A percentile compares a stretch with the other conserved stretches of the same genome.
phyloP scores from a whole-genome alignment of 108 stramenopile genomes.

The Cyclotella baltica region DNA sequence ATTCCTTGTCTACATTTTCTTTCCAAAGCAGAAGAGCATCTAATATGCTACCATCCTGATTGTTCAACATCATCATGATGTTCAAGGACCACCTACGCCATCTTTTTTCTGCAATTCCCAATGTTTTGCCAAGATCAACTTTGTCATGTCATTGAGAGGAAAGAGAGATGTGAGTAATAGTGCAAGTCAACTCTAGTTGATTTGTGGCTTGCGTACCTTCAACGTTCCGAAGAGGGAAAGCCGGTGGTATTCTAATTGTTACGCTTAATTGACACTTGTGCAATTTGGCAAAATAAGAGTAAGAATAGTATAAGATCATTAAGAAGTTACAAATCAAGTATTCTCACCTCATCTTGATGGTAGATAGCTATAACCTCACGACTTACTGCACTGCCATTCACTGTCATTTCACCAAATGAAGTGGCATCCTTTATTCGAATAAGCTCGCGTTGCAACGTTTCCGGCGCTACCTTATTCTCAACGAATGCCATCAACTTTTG shows the following conservation, averaged over 20 bases:
- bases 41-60: conserved; percentile 82
- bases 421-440: conserved; percentile 66
- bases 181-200: no score
- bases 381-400: conserved; percentile 71
- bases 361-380: conserved; percentile 83
- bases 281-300: conserved; percentile 1
- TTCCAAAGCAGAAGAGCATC: conserved; percentile 97
- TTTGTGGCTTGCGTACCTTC: no score
- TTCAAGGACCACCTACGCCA: conserved; percentile 85
- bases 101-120: conserved; percentile 76
- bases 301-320: neutral
- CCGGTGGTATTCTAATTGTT: conserved; percentile 67
- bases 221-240: conserved; percentile 83
- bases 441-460: conserved; percentile 70
- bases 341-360: conserved; percentile 83
- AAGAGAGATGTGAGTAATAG: no score
- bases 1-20: conserved; percentile 96
- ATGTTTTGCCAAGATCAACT: conserved; percentile 84
- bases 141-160: no score
- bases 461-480: conserved; percentile 74
- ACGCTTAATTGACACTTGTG: conserved; percentile 75
- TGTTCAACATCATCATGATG: conserved; percentile 86
- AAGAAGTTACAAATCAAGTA: neutral
- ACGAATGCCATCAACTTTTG: conserved; percentile 70
- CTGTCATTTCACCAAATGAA: conserved; percentile 80